Conservation (phyloP, 495 filamentous ascomycete species). For the Penicillium arizonense region DNA sequence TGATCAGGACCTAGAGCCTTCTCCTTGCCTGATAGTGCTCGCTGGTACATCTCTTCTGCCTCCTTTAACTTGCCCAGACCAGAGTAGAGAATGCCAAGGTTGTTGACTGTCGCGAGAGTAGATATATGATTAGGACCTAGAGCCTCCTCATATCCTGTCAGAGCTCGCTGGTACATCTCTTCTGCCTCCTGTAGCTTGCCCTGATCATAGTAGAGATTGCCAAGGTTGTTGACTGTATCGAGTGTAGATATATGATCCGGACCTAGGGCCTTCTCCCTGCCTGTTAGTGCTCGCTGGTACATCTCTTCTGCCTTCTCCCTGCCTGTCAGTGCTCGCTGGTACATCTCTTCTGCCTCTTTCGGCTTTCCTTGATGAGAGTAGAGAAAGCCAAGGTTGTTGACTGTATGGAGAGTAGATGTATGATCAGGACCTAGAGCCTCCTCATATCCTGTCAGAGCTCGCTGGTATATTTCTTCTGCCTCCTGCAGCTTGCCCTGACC, state of each 20-base stretch:
- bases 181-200: conserved; percentile 41
- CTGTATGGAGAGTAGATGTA: conserved; percentile 30
- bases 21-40: too few species aligned
- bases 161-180: conserved; percentile 30
- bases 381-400: conserved; percentile 30
- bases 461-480: conserved; percentile 37
- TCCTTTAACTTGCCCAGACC: conserved; percentile 31
- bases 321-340: conserved; percentile 21
- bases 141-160: conserved; percentile 32
- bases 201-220: conserved; percentile 31
- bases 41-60: conserved; percentile 37
- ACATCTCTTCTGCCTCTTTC: conserved; percentile 35
- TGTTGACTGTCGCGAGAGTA: conserved; percentile 34
- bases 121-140: conserved; percentile 33
- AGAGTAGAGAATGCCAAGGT: conserved; percentile 24
- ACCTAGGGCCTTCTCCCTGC: conserved; percentile 30
- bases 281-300: conserved; percentile 15
- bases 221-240: too few species aligned
- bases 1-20: too few species aligned
- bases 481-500: conserved; percentile 36
- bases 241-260: too few species aligned
- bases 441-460: conserved; percentile 28
- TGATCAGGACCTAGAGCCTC: conserved; percentile 36
- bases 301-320: conserved; percentile 32
- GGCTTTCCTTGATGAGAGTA: conserved; percentile 27